Base-by-base conservation (phyloP, 73 alveolate genomes). In the Uronychia setigera region DNA sequence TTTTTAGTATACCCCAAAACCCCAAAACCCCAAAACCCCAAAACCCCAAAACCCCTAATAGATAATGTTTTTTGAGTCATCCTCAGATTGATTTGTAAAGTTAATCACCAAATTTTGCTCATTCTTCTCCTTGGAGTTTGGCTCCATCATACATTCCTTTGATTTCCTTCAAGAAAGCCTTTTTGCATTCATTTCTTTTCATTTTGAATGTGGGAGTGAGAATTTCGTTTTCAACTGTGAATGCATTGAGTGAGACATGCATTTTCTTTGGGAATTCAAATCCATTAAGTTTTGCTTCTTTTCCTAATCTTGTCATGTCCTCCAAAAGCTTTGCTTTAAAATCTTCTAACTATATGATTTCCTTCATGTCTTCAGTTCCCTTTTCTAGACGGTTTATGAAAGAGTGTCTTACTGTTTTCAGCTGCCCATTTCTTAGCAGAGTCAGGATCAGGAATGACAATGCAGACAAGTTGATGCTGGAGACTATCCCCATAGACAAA, bases 401-500 rank as follows among this genome's bases (percentile, higher is more conserved):
- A 14, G 26, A 26, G 74, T 57, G 26, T 57, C 67, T 46, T 46
- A 46, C 67, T 46, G 19, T 86, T 80, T 29, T 58, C 88, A 27
- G 26, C 76, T 1, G 87, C 91, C 92, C 91, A 91, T 57, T 58
- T 81, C 67, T 81, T 87, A n/a, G 84, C 83, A 76, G 82, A 81
- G 29, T 80, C 88, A 29, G 30, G 75, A n/a, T 92, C 96, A 26
- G 97, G 97, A 58, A 94, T 94, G 35, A 94, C 87, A 77, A 96
- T 88, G 27, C 94, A 93, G 32, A 96, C 94, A 33, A 96, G 74
- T 88, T 92, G 81, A 59, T 80, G 67, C 82, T 96, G 92, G 14
- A 94, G 79, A 11, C 97, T 92, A 60, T 92, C 97, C 33, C 99
- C 99, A 87, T 96, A 96, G 1, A 91, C 91, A 77, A 91, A 91